Evolutionary conservation across 2,329 filamentous ascomycete genomes (phyloP).

Genomic region (Lachnellula willkommii): DNA sequence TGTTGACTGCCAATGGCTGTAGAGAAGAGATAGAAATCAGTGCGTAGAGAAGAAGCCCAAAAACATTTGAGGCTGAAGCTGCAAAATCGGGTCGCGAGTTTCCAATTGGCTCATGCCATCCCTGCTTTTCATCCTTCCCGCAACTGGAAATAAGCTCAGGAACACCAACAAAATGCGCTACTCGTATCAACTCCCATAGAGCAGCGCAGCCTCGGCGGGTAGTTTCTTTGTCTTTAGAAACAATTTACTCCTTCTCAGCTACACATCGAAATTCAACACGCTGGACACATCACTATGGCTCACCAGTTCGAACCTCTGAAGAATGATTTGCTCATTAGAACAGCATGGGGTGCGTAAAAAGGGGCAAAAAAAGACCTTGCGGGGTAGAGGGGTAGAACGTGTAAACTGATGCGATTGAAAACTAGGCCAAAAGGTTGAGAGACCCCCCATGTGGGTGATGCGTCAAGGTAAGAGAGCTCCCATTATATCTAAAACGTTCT

Average conservation of each 20-base stretch:
- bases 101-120: not conserved
- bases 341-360: slow-evolving; percentile 65
- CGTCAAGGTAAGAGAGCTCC: slow-evolving; percentile 66
- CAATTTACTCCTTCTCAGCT: not conserved
- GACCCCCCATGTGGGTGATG: slow-evolving; percentile 98
- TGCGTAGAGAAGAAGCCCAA: not conserved
- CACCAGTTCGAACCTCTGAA: slow-evolving; percentile 75
- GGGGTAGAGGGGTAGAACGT: slow-evolving; percentile 9
- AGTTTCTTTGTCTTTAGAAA: not conserved
- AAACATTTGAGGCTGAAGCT: too few species aligned
- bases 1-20: not conserved
- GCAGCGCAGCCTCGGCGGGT: not conserved
- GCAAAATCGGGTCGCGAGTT: too few species aligned
- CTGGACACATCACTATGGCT: slow-evolving; percentile 47
- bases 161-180: not conserved
- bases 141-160: not conserved
- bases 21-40: not conserved
- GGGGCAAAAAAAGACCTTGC: not conserved
- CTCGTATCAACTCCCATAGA: not conserved
- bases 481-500: not conserved
- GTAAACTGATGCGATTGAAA: slow-evolving; percentile 12
- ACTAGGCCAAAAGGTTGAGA: slow-evolving; percentile 80
- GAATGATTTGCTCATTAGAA: slow-evolving; percentile 87
- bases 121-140: not conserved
- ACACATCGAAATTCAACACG: slow-evolving; percentile 3